Base-by-base conservation (phyloP, 352 stramenopile species). In the Phytophthora parvispora region DNA sequence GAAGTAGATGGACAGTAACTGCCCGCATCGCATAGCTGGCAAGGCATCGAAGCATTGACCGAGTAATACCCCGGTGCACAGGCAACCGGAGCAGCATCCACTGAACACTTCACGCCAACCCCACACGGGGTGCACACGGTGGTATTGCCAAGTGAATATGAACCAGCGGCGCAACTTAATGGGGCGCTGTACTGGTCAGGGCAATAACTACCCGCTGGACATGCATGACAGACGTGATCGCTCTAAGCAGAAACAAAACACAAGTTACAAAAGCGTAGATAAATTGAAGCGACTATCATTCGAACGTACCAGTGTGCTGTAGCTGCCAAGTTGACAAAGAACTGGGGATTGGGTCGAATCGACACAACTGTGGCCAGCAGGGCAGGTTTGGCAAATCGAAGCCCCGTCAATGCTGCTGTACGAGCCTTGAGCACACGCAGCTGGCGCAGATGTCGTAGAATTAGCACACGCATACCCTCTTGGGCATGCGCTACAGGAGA, bases 281-380 rank as follows among this genome's bases (percentile, higher is more conserved):
- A 0, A 49, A 25, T 18, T 62, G 13, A 3, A 56, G 28, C 0
- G 42, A 18, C 8, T 10, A 60, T 36, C 38, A 22, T 12, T 57
- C 60, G 10, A 15, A 38, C 60, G 5, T 69, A 86, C 76, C 53
- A 74, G 57, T 22, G 80, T 49, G 28, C 73, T 87, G 66, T 87
- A 94, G 27, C 67, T 83, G 6, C 88, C 86, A 12, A 63, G 10
- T 2, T 69, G 6, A 24, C 89, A 96, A 10, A 77, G 57, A 31
- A 65, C 16, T 6, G 84, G 74, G 20, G 65, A 66, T 7, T 75
- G 56, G 4, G 70, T 75, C 32, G 68, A 60, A 60, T 87, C 78
- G 18, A 76, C 69, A 36, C 90, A 97, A 22, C 64, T 67, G 59
- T 89, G 84, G 7, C 91, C 90, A 29, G 75, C 75, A 16, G 78